Base-by-base conservation (phyloP, 305 asterid species). In the Ajuga reptans region DNA sequence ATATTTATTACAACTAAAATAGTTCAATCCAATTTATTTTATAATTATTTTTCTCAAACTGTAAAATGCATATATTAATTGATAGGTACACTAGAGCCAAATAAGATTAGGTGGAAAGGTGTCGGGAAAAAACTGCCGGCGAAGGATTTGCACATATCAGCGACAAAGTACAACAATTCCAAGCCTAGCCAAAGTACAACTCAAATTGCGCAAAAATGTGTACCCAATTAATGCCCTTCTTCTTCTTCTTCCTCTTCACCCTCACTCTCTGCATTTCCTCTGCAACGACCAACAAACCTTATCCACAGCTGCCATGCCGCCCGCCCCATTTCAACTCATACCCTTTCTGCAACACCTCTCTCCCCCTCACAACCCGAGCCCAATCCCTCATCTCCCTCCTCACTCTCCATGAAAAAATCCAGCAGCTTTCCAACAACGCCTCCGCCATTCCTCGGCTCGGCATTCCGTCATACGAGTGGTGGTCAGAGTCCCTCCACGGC, bases 401-500 rank as follows among this genome's bases (percentile, higher is more conserved):
- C 67, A 85, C 90, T 1, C 79, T 86, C 57, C 60, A 79, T 33
- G 98, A 92, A 24, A 92, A 89, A 74, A 89, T 92, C 74, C 80
- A 81, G 49, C 96, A 75, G 58, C 90, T 88, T 36, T 78, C 84
- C 52, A 73, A 83, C 78, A 89, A 84, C 63, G 90, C 84, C 67
- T 77, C 87, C 64, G 75, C 83, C 2, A 68, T 86, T 51, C 79
- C 95, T 4, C 67, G 95, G 54, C 88, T 92, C 24, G 90, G 95
- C 2, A 81, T 90, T 14, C 92, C 97, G 0, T 43, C 89, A 4
- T 90, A 85, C 76, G 84, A 88, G 69, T 92, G 97, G 97, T 90
- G 98, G 97, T 92, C 96, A 24, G 97, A 92, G 36, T 89, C 98
- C 7, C 89, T 92, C 71, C 98, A 90, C 70, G 97, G 97, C 7